A percentile compares a stretch with the other conserved stretches of the same genome.
These are phyloP conservation scores for Aureobasidium musti DNA, from an alignment of 2,329 filamentous ascomycete genomes.

Conservation along the genomic window DNA sequence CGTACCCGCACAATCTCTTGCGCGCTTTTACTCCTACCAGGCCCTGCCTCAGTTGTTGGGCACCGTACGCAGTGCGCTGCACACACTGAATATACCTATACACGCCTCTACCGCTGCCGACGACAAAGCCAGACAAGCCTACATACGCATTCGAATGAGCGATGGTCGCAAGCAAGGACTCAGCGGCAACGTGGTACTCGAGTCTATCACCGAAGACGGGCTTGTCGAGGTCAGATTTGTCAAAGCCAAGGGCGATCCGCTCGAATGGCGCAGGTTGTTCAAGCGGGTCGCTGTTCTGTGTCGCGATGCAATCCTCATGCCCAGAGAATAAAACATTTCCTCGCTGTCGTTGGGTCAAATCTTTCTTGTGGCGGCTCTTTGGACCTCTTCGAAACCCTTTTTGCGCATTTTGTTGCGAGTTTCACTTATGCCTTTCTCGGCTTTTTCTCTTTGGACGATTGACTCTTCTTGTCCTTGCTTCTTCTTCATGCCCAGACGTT, in stretches of 20 bases:
- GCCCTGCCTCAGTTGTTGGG: slow-evolving; percentile 74
- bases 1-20: slow-evolving; percentile 80
- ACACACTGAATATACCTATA: slow-evolving; percentile 79
- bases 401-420: neutral
- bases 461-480: neutral
- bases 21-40: slow-evolving; percentile 87
- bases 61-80: slow-evolving; percentile 76
- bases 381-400: neutral
- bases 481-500: neutral
- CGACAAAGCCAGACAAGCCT: slow-evolving; percentile 50
- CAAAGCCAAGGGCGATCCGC: slow-evolving; percentile 91
- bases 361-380: neutral
- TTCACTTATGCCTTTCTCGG: neutral
- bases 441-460: neutral
- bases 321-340: slow-evolving; percentile 5
- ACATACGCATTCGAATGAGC: slow-evolving; percentile 71
- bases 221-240: slow-evolving; percentile 85
- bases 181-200: slow-evolving; percentile 73
- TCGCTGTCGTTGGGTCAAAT: neutral
- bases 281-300: slow-evolving; percentile 90
- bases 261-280: slow-evolving; percentile 96
- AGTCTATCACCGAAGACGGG: slow-evolving; percentile 59
- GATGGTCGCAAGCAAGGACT: slow-evolving; percentile 72
- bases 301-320: slow-evolving; percentile 71
- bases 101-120: slow-evolving; percentile 55